phyloP scores from a whole-genome alignment of 345 rosid genomes.

The Noccaea bulbosa region DNA sequence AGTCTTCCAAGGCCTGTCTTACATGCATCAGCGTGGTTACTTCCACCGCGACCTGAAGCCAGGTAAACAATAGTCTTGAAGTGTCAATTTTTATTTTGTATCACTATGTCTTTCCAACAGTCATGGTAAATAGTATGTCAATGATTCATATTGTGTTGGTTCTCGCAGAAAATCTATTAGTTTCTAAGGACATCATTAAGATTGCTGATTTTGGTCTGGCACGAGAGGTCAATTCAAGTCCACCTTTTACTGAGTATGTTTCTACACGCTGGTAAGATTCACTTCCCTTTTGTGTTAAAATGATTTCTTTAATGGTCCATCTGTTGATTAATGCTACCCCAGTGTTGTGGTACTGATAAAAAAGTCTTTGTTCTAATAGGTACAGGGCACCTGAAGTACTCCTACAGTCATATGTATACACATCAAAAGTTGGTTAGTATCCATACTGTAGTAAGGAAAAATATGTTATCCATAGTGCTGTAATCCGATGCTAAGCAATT shows the following conservation, averaged over 20 bases:
- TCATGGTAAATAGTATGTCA: constrained; percentile 7
- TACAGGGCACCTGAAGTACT: constrained; percentile 99
- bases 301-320: background rate
- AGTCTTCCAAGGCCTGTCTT: constrained; percentile 94
- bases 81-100: constrained; percentile 7
- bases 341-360: constrained; percentile 14
- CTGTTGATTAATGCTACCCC: background rate
- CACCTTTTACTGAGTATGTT: constrained; percentile 93
- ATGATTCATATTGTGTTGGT: constrained; percentile 18
- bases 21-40: constrained; percentile 94
- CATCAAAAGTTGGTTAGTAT: constrained; percentile 89
- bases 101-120: background rate
- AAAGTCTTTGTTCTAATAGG: constrained; percentile 50
- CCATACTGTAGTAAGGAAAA: constrained; percentile 56
- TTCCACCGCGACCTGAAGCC: constrained; percentile 99
- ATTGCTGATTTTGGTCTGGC: constrained; percentile 99
- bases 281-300: background rate
- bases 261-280: constrained; percentile 90
- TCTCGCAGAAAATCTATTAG: constrained; percentile 80
- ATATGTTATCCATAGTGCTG: constrained; percentile 22
- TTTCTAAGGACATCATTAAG: constrained; percentile 73
- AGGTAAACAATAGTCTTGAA: constrained; percentile 54
- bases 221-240: constrained; percentile 83
- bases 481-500: background rate
- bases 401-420: constrained; percentile 77